Percentiles rank a stretch among this genome's conserved stretches.
These are phyloP conservation scores for Sporodiniella umbellata DNA, from an alignment of 371 early-diverging fungal species.

Conservation along the genomic window DNA sequence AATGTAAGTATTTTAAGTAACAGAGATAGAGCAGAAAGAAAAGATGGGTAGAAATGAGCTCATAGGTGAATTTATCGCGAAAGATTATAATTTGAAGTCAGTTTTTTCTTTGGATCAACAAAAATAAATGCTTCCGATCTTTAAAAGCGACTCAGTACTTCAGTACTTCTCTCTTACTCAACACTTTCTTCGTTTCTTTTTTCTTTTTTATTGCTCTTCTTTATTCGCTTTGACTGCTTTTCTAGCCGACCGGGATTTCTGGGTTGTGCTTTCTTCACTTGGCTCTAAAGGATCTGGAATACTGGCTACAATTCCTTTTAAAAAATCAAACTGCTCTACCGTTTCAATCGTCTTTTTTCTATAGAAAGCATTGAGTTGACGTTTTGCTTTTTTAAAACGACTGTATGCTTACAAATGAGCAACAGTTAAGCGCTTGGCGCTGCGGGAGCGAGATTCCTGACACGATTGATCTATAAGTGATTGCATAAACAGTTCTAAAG, in stretches of 20 bases:
- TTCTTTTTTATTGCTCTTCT: neutral
- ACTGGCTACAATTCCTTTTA: slow-evolving; percentile 83
- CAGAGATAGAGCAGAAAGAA: too few relatives aligned
- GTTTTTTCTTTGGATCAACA: too few relatives aligned
- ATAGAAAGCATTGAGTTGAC: slow-evolving; percentile 2
- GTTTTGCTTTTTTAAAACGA: too few relatives aligned
- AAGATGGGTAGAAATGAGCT: too few relatives aligned
- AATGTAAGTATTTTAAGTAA: neutral
- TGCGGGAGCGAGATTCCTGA: slow-evolving; percentile 75
- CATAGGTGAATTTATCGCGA: too few relatives aligned
- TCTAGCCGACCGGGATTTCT: neutral
- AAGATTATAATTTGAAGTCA: too few relatives aligned
- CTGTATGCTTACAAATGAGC: slow-evolving; percentile 75
- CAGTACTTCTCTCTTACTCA: too few relatives aligned
- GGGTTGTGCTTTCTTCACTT: neutral
- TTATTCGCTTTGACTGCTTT: neutral
- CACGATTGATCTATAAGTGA: slow-evolving; percentile 84
- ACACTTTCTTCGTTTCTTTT: too few relatives aligned
- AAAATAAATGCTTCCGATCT: too few relatives aligned
- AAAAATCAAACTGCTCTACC: slow-evolving; percentile 90
- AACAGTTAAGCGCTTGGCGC: slow-evolving; percentile 79
- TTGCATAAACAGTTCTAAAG: slow-evolving; percentile 93
- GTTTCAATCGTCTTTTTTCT: slow-evolving; percentile 84
- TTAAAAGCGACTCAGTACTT: too few relatives aligned
- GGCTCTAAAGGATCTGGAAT: slow-evolving; percentile 76